phyloP scores from a whole-genome alignment of 1,284 basidiomycete species.

The Chondrostereum purpureum region DNA sequence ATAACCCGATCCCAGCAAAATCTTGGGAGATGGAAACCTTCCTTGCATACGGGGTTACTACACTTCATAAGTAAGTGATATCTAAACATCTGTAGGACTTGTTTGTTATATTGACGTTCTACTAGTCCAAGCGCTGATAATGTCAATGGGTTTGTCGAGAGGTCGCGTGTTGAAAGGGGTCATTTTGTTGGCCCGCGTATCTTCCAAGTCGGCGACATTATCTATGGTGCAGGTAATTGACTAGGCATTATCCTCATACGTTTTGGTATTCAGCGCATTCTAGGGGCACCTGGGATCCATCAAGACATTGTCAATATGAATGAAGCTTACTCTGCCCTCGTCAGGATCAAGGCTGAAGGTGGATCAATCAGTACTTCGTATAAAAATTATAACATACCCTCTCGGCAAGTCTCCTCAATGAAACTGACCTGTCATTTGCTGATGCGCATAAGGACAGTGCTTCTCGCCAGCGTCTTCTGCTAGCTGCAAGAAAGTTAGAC shows the following conservation, averaged over 20 bases:
- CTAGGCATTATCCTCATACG: too few species aligned
- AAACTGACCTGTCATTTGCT: too few species aligned
- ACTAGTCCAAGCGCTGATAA: constrained; percentile 57
- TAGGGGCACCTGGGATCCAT: constrained; percentile 32
- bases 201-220: constrained; percentile 58
- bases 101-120: constrained; percentile 3
- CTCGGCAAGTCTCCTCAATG: constrained; percentile 33
- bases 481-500: constrained; percentile 50
- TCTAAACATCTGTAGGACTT: neutral
- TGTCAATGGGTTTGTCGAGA: constrained; percentile 55
- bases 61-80: constrained; percentile 58
- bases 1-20: constrained; percentile 44
- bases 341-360: constrained; percentile 64
- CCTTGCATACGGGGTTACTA: constrained; percentile 69
- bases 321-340: constrained; percentile 58
- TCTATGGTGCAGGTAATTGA: constrained; percentile 61
- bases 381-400: constrained; percentile 70
- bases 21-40: constrained; percentile 73
- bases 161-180: constrained; percentile 60
- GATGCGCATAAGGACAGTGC: constrained; percentile 46
- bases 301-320: constrained; percentile 55
- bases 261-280: too few species aligned
- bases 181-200: constrained; percentile 62
- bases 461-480: constrained; percentile 59
- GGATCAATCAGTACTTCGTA: constrained; percentile 65